Conservation (phyloP, 2,329 filamentous ascomycete genomes). For the Aureobasidium namibiae region DNA sequence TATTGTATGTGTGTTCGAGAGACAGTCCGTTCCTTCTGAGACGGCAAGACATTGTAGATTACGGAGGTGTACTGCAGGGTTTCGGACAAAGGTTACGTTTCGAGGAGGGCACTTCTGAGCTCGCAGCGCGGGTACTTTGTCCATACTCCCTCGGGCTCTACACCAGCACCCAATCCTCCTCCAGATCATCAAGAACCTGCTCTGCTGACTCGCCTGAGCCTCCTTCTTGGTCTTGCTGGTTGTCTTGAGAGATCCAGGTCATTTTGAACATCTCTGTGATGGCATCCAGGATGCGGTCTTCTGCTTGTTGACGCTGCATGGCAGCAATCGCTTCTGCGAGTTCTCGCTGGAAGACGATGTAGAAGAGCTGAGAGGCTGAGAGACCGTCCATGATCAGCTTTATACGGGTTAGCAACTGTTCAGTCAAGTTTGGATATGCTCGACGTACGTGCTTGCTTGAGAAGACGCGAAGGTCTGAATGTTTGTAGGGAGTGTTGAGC, state of each 20-base stretch:
- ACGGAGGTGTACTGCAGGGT: neutral
- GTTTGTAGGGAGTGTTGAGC: neutral
- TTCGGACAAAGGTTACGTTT: neutral
- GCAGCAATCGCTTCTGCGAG: neutral
- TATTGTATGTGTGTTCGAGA: neutral
- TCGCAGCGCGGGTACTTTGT: neutral
- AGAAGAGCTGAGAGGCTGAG: neutral
- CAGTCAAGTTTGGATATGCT: neutral
- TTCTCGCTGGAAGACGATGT: neutral
- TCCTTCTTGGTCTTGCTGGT: neutral
- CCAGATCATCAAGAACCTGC: neutral
- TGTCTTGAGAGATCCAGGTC: neutral
- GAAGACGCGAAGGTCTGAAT: neutral
- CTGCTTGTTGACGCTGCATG: neutral
- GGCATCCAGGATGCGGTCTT: neutral
- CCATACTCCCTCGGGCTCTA: neutral
- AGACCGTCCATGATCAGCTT: neutral
- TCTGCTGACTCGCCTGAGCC: neutral
- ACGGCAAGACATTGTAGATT: neutral
- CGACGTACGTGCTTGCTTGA: neutral
- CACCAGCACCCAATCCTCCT: neutral
- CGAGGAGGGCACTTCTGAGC: too few relatives aligned
- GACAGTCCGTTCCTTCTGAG: neutral
- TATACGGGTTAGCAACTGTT: neutral
- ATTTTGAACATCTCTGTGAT: neutral